Base-by-base conservation (phyloP, 176 grass and related monocot species). In the Canna indica region DNA sequence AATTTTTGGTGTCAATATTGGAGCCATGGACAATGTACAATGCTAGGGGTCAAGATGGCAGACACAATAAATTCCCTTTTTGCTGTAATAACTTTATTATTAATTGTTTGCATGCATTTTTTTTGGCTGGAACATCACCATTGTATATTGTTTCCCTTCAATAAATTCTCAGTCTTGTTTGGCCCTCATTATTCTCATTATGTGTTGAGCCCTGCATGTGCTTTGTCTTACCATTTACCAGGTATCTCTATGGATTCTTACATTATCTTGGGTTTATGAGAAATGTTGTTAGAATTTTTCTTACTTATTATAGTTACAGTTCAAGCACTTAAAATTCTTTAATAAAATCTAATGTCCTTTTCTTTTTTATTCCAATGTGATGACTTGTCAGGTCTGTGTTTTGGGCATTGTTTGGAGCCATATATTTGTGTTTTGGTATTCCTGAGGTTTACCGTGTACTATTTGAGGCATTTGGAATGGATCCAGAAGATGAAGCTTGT, bases 351-450 rank as follows among this genome's bases (percentile, higher is more conserved):
- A 28, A 60, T 31, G 3, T 60, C 65, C 36, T 42, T 26, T 24
- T 25, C 17, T 41, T 17, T 42, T 25, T 68, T 10, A 9, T 59
- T 59, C 20, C 26, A 0, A 59, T 25, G 22, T n/a, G 26, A 59
- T 25, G 24, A 59, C 13, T 33, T 30, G 16, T 59, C 65, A 99
- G 94, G 75, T 86, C 89, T 79, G 89, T 93, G 67, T 99, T 99
- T 74, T 93, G 94, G 94, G 94, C 94, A 83, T 46, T 99, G 48
- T 93, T 99, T 87, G 94, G 89, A 80, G 94, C 94, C 54, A 99
- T 99, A 87, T 99, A 87, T 87, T 74, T 99, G 69, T 99, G 94
- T 71, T 99, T 90, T 90, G 94, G 94, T 48, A 87, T 99, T 89
- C 94, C 94, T 67, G 94, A 99, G 83, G 94, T 99, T 33, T 99